Evolutionary conservation across 768 basidiomycete genomes (phyloP), one percentile per base, ranked within the genome.

Genomic region (Terana coerulea): DNA sequence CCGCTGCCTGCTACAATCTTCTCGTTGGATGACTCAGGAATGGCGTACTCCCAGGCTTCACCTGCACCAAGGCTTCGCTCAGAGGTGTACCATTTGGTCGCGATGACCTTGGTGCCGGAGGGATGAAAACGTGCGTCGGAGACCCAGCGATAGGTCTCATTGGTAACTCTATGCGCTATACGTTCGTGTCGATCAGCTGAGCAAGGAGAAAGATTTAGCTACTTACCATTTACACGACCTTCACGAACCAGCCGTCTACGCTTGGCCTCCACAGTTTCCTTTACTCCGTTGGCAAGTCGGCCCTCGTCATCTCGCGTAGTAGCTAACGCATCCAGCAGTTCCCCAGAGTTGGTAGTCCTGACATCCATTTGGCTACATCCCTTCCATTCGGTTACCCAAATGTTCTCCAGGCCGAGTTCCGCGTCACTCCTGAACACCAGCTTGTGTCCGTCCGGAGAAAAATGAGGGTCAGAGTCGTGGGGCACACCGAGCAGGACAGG

Each of bases 21-120:
- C 28, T 57, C 59, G 31, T 73, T 57, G 31, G 66, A 61, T 7
- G 51, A 39, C 17, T 8, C 15, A 10, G 83, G 83, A 22, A 84
- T 72, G 5, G 65, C 41, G 53, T 83, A 88, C 61, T 80, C 75
- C 87, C 86, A 88, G 35, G 79, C 83, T 71, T 88, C 87, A 1
- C 84, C 85, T 1, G 84, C 85, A 30, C 83, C 84, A 28, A 88
- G 69, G 44, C 81, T 83, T 6, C 86, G 79, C 3, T 45, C 56
- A 5, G 79, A 80, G 22, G 81, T 86, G 56, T 86, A 88, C 86
- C 86, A 86, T 62, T 88, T 88, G 10, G 86, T 88, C n/a, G 86
- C 84, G 47, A 88, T 68, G 15, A 88, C 65, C 56, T 74, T 81
- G 26, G 65, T 58, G 1, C 83, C 83, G 9, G 79, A 80, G 3